phyloP scores from a whole-genome alignment of 139 green algal genomes.

The Yamagishiella unicocca region DNA sequence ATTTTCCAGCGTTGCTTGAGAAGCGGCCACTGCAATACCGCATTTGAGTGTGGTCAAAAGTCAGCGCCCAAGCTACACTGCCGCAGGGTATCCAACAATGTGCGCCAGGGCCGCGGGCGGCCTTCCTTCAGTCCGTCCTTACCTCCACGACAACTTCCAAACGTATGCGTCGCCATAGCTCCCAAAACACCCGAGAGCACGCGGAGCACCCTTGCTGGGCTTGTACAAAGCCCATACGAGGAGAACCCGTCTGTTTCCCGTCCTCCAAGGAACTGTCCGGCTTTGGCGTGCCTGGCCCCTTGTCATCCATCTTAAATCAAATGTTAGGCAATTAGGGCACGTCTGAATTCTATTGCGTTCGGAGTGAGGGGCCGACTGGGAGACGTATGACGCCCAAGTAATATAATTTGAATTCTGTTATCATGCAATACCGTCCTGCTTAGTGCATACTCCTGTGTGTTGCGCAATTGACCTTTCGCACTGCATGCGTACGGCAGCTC shows the following conservation, averaged over 20 bases:
- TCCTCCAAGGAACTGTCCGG: not conserved
- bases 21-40: slow-evolving; percentile 77
- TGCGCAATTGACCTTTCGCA: too few species aligned
- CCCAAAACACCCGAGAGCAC: not conserved
- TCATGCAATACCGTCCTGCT: too few species aligned
- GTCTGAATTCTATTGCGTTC: too few species aligned
- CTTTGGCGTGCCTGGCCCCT: not conserved
- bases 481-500: too few species aligned
- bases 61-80: not conserved
- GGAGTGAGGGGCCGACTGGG: too few species aligned
- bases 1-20: slow-evolving; percentile 82
- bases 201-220: not conserved
- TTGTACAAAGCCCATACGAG: not conserved
- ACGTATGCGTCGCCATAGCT: slow-evolving; percentile 64
- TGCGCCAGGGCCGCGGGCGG: not conserved
- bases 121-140: not conserved
- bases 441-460: too few species aligned
- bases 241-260: not conserved
- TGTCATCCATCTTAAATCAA: slow-evolving; percentile 46
- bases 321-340: too few species aligned
- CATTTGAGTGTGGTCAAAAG: not conserved
- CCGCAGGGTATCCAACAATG: too few species aligned
- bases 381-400: too few species aligned
- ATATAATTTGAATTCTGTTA: too few species aligned
- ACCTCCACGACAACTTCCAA: slow-evolving; percentile 78